phyloP scores from a whole-genome alignment of 345 rosid genomes.

The Trapa incisa region DNA sequence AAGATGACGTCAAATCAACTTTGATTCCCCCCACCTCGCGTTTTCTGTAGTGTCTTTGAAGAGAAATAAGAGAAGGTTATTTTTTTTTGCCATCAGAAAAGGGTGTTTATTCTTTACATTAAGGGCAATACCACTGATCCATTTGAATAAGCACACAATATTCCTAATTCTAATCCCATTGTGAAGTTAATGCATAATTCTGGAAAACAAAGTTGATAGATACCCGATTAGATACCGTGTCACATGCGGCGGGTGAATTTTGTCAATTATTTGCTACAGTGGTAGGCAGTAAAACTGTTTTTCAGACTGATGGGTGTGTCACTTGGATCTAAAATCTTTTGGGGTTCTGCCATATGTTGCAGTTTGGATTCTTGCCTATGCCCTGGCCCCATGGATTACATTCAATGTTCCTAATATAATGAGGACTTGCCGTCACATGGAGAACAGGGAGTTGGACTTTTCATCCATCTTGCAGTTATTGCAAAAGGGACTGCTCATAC shows the following conservation, averaged over 20 bases:
- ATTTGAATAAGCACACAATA: no score
- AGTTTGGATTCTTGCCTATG: neutral
- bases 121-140: neutral
- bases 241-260: no score
- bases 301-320: no score
- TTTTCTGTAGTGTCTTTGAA: constrained; percentile 6
- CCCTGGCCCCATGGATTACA: neutral
- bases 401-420: neutral
- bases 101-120: constrained; percentile 2
- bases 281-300: no score
- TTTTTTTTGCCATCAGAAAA: no score
- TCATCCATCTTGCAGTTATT: neutral
- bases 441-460: neutral
- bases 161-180: no score
- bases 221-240: no score
- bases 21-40: neutral
- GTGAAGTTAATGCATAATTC: no score
- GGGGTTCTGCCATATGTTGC: neutral
- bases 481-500: neutral
- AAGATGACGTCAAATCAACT: neutral
- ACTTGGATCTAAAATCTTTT: no score
- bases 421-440: neutral
- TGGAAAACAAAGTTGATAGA: no score
- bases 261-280: no score
- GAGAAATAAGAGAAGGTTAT: neutral